Conservation (phyloP, 2,329 filamentous ascomycete genomes). For the Neopestalotiopsis rosae region DNA sequence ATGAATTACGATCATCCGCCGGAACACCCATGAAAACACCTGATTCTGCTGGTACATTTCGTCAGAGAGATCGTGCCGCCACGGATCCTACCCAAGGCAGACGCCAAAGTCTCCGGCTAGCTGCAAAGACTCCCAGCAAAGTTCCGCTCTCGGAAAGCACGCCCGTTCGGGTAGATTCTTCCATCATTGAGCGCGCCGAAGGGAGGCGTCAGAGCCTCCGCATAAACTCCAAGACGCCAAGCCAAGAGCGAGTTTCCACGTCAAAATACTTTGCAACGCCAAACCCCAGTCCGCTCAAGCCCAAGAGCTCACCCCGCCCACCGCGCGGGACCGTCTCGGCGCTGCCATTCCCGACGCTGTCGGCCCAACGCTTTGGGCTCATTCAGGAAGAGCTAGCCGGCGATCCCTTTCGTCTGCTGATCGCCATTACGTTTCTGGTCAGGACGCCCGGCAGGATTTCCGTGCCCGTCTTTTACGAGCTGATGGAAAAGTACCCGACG, state of each 20-base stretch:
- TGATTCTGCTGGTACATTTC: not conserved
- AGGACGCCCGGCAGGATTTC: constrained; percentile 76
- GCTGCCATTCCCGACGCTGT: constrained; percentile 72
- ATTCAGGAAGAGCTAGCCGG: constrained; percentile 81
- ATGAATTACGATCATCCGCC: not conserved
- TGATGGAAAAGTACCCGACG: constrained; percentile 73
- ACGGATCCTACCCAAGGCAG: not conserved
- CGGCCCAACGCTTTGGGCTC: constrained; percentile 71
- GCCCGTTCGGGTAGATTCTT: not conserved
- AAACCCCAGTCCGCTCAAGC: constrained; percentile 18
- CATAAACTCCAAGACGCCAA: constrained; percentile 25
- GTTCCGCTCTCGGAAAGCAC: not conserved
- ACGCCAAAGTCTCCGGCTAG: not conserved
- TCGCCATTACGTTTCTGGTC: constrained; percentile 86
- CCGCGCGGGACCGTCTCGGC: constrained; percentile 54
- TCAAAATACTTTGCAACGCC: constrained; percentile 40
- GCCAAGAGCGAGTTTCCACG: constrained; percentile 30
- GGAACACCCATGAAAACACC: not conserved
- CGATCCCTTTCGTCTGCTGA: constrained; percentile 79
- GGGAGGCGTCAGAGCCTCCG: constrained; percentile 10
- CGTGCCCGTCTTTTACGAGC: constrained; percentile 74
- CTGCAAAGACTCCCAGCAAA: not conserved
- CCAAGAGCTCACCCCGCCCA: constrained; percentile 37
- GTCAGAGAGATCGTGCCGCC: not conserved
- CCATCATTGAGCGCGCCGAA: not conserved